A percentile compares a stretch with the other conserved stretches of the same genome.
phyloP scores from a whole-genome alignment of 108 stramenopile genomes.

The Nannochloropsis oceanica region DNA sequence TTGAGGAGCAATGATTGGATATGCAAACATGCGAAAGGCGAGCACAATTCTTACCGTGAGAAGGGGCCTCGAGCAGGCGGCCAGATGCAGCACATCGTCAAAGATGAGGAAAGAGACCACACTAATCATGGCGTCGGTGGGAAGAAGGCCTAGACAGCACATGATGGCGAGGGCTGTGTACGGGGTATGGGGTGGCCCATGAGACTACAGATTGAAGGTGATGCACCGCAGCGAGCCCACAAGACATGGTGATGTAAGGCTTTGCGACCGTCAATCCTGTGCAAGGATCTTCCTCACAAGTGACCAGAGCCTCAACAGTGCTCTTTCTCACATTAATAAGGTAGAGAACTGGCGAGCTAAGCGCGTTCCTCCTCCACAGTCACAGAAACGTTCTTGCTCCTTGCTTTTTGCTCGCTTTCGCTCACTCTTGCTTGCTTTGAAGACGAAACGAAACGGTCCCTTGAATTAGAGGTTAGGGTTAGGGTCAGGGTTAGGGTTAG shows the following conservation, averaged over 20 bases:
- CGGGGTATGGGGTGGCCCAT: background rate
- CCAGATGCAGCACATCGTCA: no score
- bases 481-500: background rate
- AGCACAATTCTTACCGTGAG: background rate
- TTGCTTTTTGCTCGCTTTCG: no score
- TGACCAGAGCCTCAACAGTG: no score
- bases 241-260: background rate
- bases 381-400: no score
- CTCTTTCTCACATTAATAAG: no score
- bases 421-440: background rate
- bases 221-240: background rate
- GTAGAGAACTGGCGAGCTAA: no score
- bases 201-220: background rate
- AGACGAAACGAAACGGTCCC: background rate
- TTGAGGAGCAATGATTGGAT: no score
- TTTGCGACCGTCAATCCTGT: background rate
- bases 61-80: no score
- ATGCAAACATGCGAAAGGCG: no score
- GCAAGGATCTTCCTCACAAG: background rate
- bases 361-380: no score
- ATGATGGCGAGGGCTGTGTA: background rate
- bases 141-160: background rate
- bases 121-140: background rate
- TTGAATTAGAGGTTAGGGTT: background rate
- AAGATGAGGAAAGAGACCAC: background rate